Evolutionary conservation across 495 filamentous ascomycete genomes (phyloP), one percentile per base, ranked within the genome.

Genomic region (Letharia lupina): DNA sequence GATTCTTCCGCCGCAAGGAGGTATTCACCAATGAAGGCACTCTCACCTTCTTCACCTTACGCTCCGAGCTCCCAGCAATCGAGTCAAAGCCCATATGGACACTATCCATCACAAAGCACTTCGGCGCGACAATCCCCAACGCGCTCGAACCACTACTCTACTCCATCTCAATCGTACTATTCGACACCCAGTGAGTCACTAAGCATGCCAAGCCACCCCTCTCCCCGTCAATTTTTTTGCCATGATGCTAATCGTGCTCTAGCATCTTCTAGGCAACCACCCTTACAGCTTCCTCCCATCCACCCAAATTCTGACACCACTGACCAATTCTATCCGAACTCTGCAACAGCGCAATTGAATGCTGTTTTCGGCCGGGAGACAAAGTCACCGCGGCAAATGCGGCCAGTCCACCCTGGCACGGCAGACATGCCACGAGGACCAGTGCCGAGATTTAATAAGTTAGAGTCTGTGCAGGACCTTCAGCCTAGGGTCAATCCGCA

Each of bases 1-100:
- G 89, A 90, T 65, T 91, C 90, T 35, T 82, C 89, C 45, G 89
- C 92, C 56, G 91, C 92, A 59, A 89, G 93, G 72, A 84, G 93
- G 72, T 97, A 98, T 76, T 96, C 93, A 16, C 94, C 93, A 61
- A 96, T 96, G 91, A 93, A 95, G 71, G 84, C 86, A 9, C 33
- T 57, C 31, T 84, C 86, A 57, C 84, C 87, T 44, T 78, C 85
- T 20, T 77, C 83, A 65, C 80, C 86, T 62, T 85, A 83, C 71
- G 77, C 80, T 66, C 71, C 79, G 39, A 84, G 80, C 70, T 83
- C 86, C 50, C 84, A 84, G 52, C 86, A 86, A 71, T 72, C 79
- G 35, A 61, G 65, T 37, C 81, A 82, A 65, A 74, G 73, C 68
- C 69, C 77, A 11, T 82, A 84, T 69, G 80, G 77, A 61, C 80